Conservation (phyloP, 1,284 basidiomycete genomes). For the Neonothopanus nambi region DNA sequence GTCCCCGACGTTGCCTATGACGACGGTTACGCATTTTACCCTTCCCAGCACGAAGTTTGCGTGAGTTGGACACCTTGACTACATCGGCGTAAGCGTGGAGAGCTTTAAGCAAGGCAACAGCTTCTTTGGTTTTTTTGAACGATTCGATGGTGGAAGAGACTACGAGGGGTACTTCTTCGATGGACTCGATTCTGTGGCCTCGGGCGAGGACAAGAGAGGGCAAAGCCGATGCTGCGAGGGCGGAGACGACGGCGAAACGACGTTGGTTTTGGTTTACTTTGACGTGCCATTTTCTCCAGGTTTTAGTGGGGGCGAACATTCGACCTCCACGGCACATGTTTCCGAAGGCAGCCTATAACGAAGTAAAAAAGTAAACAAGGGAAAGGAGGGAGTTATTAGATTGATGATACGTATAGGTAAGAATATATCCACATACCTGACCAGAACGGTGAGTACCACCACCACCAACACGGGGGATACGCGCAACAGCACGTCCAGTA, state of each 20-base stretch:
- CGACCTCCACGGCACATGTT: constrained; percentile 99
- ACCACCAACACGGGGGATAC: constrained; percentile 99
- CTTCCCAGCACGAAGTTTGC: constrained; percentile 96
- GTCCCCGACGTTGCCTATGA: constrained; percentile 96
- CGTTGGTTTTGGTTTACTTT: constrained; percentile 99
- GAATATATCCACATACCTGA: constrained; percentile 56
- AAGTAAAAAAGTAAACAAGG: no score
- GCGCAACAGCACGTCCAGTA: constrained; percentile 99
- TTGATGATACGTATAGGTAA: not conserved
- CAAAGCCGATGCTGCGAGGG: constrained; percentile 95
- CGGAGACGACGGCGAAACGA: constrained; percentile 97
- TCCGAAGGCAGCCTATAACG: constrained; percentile 99
- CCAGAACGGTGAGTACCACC: constrained; percentile 98
- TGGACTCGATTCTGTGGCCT: constrained; percentile 97
- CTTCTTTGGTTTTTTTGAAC: constrained; percentile 97
- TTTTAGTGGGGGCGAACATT: constrained; percentile 99
- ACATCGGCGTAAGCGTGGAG: constrained; percentile 94
- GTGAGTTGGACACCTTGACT: constrained; percentile 95
- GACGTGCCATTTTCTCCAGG: constrained; percentile 99
- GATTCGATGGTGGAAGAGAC: constrained; percentile 80
- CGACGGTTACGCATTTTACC: constrained; percentile 98
- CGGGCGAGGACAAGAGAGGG: constrained; percentile 98
- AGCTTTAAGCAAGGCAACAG: constrained; percentile 90
- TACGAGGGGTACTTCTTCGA: constrained; percentile 97
- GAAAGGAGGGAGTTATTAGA: not conserved